Evolutionary conservation across 148 eudicot species (phyloP).

Genomic region (Salicornia ramosissima): DNA sequence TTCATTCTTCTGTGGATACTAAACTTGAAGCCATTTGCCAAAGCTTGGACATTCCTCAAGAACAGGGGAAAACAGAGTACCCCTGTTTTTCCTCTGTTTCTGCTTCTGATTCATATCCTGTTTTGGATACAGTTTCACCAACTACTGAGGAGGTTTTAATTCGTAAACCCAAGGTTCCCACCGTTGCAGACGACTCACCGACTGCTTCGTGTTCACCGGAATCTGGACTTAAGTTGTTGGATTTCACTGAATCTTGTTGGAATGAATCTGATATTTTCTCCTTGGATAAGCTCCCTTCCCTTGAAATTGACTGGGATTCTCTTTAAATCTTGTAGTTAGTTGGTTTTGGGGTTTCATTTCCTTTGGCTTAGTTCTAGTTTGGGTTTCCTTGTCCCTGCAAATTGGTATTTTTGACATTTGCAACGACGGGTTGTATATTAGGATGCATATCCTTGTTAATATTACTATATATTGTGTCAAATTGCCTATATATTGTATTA

Average conservation of each 20-base stretch:
- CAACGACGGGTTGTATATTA: not conserved
- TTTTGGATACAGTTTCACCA: not conserved
- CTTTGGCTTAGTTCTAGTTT: not conserved
- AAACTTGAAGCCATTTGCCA: conserved; percentile 61
- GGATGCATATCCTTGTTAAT: not conserved
- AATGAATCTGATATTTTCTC: conserved; percentile 17
- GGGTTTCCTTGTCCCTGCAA: not conserved
- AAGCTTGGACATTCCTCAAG: conserved; percentile 22
- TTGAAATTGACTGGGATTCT: conserved; percentile 34
- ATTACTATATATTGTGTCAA: not conserved
- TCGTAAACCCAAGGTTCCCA: not conserved
- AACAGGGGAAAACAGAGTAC: conserved; percentile 26
- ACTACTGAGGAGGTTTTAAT: not conserved
- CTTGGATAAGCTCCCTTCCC: conserved; percentile 26
- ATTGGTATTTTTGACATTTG: conserved; percentile 26
- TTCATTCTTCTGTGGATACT: conserved; percentile 51
- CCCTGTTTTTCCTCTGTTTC: conserved; percentile 20
- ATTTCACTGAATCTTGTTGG: conserved; percentile 27
- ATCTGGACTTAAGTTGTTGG: conserved; percentile 6
- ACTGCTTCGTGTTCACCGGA: conserved; percentile 18
- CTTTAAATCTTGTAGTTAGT: conserved; percentile 3
- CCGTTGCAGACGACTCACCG: not conserved
- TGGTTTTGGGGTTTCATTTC: not conserved
- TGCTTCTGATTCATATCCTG: not conserved
- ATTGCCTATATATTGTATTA: not conserved